Evolutionary conservation across 2,329 filamentous ascomycete species (phyloP).

Genomic region (Venturia oleaginea): DNA sequence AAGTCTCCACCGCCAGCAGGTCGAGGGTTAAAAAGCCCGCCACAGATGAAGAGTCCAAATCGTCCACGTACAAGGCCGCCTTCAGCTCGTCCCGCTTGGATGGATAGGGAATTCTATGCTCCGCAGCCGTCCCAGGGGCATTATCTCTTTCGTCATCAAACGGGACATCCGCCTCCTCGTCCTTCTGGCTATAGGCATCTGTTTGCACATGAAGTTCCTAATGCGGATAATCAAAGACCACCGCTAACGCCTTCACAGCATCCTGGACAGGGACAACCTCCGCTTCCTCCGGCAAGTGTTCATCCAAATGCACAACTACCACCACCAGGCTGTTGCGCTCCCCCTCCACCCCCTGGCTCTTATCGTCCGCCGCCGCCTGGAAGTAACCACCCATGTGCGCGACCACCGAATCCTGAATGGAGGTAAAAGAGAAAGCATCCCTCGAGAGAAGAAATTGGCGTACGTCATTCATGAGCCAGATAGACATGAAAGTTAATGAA

Average conservation of each 20-base stretch:
- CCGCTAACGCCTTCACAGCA: background rate
- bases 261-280: background rate
- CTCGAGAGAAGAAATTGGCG: background rate
- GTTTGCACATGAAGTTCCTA: background rate
- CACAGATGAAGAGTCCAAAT: background rate
- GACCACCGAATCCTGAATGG: background rate
- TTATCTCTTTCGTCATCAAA: background rate
- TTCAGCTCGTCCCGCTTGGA: background rate
- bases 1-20: background rate
- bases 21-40: background rate
- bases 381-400: background rate
- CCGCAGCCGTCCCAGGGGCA: background rate
- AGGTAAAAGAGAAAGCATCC: background rate
- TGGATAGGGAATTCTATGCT: background rate
- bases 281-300: background rate
- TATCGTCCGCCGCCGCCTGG: background rate
- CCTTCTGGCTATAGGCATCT: background rate
- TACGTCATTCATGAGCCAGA: background rate
- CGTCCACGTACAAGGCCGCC: background rate
- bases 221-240: background rate
- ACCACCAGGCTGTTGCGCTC: background rate
- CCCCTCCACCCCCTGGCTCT: conserved; percentile 1
- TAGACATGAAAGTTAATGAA: background rate
- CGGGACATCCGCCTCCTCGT: background rate
- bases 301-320: background rate